Conservation (phyloP, 1,284 basidiomycete species). For the Tilletia walkeri region DNA sequence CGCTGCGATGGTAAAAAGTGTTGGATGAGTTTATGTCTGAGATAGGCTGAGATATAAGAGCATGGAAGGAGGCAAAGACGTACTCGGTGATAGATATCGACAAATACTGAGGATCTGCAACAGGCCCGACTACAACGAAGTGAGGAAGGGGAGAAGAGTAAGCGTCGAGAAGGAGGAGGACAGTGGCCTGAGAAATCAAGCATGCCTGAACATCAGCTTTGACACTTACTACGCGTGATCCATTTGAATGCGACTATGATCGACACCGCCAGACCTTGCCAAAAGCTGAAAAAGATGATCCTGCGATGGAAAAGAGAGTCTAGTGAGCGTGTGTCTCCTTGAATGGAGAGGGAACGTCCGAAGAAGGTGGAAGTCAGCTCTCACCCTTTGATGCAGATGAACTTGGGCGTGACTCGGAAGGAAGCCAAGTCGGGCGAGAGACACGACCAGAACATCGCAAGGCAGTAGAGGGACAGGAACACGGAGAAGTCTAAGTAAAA, state of each 20-base stretch:
- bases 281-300: slow-evolving; percentile 96
- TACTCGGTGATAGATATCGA: slow-evolving; percentile 48
- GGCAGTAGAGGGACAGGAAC: slow-evolving; percentile 58
- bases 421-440: slow-evolving; percentile 46
- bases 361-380: not conserved
- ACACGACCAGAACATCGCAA: slow-evolving; percentile 53
- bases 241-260: slow-evolving; percentile 77
- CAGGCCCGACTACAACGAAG: slow-evolving; percentile 69
- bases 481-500: slow-evolving; percentile 54
- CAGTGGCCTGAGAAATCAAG: slow-evolving; percentile 66
- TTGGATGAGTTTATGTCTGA: not conserved
- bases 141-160: slow-evolving; percentile 70
- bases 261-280: slow-evolving; percentile 81
- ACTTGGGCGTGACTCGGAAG: slow-evolving; percentile 58
- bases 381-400: slow-evolving; percentile 87
- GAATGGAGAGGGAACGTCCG: not conserved
- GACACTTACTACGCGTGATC: slow-evolving; percentile 65
- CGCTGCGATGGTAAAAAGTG: slow-evolving; percentile 10
- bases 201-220: not conserved
- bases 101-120: slow-evolving; percentile 72
- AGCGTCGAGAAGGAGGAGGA: no score
- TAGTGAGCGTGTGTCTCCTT: not conserved
- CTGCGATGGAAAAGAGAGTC: slow-evolving; percentile 20
- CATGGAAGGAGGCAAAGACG: not conserved
- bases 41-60: no score